Evolutionary conservation across 2,329 filamentous ascomycete genomes (phyloP).

Genomic region (Claviceps sp.): DNA sequence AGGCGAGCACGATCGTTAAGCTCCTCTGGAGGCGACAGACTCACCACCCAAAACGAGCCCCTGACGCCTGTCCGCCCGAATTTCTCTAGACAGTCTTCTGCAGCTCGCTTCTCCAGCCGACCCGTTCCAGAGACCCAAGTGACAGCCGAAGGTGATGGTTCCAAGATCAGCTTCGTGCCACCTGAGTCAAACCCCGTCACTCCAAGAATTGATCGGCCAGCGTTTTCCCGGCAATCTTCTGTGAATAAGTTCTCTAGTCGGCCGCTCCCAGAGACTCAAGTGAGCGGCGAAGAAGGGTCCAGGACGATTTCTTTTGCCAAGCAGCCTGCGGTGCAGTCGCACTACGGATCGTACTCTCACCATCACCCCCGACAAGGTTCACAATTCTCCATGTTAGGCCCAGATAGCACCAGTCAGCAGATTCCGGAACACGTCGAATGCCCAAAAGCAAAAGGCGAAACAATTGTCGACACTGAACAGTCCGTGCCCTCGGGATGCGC

Average conservation of each 20-base stretch:
- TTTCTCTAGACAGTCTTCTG: slow-evolving; percentile 37
- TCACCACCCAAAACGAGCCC: slow-evolving; percentile 8
- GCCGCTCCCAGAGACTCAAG: slow-evolving; percentile 45
- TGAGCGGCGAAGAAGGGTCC: slow-evolving; percentile 38
- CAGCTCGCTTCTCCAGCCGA: slow-evolving; percentile 56
- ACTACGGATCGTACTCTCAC: slow-evolving; percentile 7
- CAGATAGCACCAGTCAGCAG: slow-evolving; percentile 25
- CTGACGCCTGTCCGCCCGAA: slow-evolving; percentile 26
- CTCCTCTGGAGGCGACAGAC: slow-evolving; percentile 9
- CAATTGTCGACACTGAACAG: slow-evolving; percentile 20
- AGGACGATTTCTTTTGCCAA: slow-evolving; percentile 53
- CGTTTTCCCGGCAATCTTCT: slow-evolving; percentile 31
- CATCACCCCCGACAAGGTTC: slow-evolving; percentile 23
- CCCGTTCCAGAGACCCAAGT: slow-evolving; percentile 59
- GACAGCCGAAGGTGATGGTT: slow-evolving; percentile 44
- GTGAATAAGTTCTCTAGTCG: slow-evolving; percentile 47
- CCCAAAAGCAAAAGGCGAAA: neutral
- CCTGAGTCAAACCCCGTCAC: slow-evolving; percentile 12
- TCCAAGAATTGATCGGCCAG: slow-evolving; percentile 22
- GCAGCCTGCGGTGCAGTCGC: slow-evolving; percentile 11
- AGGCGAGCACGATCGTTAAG: slow-evolving; percentile 14
- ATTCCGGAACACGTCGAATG: slow-evolving; percentile 27
- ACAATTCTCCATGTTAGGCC: slow-evolving; percentile 15
- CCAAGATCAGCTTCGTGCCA: slow-evolving; percentile 56
- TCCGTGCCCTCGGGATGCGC: slow-evolving; percentile 44